Evolutionary conservation across 495 filamentous ascomycete species (phyloP).

Genomic region (Aspergillus taichungensis): DNA sequence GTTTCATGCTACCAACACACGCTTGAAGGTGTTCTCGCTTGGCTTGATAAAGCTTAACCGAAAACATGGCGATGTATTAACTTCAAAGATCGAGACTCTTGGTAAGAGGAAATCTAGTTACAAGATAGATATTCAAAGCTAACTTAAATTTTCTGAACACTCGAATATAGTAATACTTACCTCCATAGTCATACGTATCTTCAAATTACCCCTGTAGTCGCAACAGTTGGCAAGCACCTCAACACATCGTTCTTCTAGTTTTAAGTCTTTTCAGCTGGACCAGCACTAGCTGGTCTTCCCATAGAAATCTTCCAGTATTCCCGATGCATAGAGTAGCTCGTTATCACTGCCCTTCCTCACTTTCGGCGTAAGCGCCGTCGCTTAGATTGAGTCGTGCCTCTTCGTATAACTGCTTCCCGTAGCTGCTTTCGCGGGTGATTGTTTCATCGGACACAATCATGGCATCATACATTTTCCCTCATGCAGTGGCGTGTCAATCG

Average conservation of each 20-base stretch:
- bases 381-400: background rate
- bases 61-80: background rate
- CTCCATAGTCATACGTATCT: background rate
- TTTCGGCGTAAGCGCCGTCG: background rate
- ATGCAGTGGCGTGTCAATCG: too few relatives aligned
- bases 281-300: background rate
- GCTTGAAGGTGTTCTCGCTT: too few relatives aligned
- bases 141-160: background rate
- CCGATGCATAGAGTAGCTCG: background rate
- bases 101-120: background rate
- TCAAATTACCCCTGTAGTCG: background rate
- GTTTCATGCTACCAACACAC: too few relatives aligned
- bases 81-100: background rate
- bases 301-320: background rate
- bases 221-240: background rate
- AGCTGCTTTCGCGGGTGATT: background rate
- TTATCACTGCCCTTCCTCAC: background rate
- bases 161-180: background rate
- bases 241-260: background rate
- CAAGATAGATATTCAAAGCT: background rate
- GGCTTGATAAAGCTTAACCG: too few relatives aligned
- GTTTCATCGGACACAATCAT: background rate
- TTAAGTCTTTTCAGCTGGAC: background rate
- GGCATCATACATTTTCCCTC: background rate
- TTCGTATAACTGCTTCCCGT: background rate